Conservation (phyloP, 2,329 filamentous ascomycete genomes). For the Alternaria longipes region DNA sequence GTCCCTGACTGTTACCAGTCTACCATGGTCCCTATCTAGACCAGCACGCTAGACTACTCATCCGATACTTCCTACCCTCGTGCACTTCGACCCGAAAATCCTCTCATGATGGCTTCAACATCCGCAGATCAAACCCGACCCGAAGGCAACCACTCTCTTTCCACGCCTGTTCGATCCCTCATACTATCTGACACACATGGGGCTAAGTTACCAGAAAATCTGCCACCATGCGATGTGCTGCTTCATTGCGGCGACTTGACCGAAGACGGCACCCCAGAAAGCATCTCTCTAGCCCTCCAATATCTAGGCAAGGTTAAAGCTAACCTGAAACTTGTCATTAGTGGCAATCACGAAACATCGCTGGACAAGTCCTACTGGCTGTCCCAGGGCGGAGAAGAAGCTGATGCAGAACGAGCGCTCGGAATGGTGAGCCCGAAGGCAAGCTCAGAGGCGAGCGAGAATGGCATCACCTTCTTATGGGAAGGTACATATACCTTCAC, state of each 20-base stretch:
- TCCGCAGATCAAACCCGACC: neutral
- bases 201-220: slow-evolving; percentile 38
- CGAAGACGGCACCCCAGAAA: slow-evolving; percentile 56
- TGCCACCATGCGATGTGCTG: slow-evolving; percentile 62
- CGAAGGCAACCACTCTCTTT: slow-evolving; percentile 1
- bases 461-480: slow-evolving; percentile 61
- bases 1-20: neutral
- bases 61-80: neutral
- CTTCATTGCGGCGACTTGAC: slow-evolving; percentile 68
- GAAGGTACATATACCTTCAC: slow-evolving; percentile 61
- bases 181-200: slow-evolving; percentile 56
- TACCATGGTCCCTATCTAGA: neutral
- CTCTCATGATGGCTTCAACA: neutral
- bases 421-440: slow-evolving; percentile 46
- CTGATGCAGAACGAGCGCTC: slow-evolving; percentile 16
- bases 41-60: neutral
- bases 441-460: slow-evolving; percentile 50
- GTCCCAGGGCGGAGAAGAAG: slow-evolving; percentile 40
- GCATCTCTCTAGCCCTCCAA: slow-evolving; percentile 58
- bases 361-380: slow-evolving; percentile 56
- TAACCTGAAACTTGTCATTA: slow-evolving; percentile 67
- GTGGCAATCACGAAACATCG: slow-evolving; percentile 69
- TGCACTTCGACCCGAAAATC: neutral
- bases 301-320: slow-evolving; percentile 59
- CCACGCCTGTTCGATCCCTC: slow-evolving; percentile 38